Conservation (phyloP, 257 asterid genomes). For the Leonotis leonurus region DNA sequence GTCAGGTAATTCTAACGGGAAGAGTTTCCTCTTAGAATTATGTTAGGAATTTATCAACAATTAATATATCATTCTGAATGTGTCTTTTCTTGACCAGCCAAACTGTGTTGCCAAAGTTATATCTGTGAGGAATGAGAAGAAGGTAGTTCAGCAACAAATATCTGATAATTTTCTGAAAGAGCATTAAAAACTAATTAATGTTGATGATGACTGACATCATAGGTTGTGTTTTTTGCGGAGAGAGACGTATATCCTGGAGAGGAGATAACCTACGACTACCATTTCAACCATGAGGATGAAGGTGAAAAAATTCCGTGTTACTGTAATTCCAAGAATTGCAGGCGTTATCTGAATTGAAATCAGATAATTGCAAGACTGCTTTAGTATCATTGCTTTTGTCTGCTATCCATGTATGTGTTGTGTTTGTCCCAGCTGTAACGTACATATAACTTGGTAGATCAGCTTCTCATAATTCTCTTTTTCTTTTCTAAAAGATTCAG, state of each 20-base stretch:
- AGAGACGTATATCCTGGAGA: slow-evolving; percentile 71
- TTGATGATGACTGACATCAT: no score
- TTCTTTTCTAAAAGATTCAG: no score
- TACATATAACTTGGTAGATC: background rate
- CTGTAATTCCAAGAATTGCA: slow-evolving; percentile 50
- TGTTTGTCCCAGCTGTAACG: background rate
- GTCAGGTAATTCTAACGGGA: slow-evolving; percentile 26
- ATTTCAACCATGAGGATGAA: slow-evolving; percentile 63
- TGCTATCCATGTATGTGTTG: no score
- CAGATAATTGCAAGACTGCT: no score
- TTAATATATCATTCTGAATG: no score
- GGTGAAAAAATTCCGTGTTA: slow-evolving; percentile 51
- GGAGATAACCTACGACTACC: slow-evolving; percentile 67
- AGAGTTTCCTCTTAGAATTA: no score
- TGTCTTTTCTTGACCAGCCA: slow-evolving; percentile 49
- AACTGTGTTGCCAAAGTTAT: slow-evolving; percentile 56
- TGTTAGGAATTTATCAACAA: no score
- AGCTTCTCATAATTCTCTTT: background rate
- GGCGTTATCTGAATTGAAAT: slow-evolving; percentile 51
- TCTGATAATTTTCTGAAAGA: background rate
- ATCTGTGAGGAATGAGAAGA: slow-evolving; percentile 54
- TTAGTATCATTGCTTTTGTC: background rate
- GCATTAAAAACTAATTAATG: background rate
- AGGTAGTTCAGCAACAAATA: slow-evolving; percentile 25
- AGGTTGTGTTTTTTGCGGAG: slow-evolving; percentile 58